phyloP scores from a whole-genome alignment of 2,329 filamentous ascomycete genomes.

The Zymoseptoria pseudotritici region DNA sequence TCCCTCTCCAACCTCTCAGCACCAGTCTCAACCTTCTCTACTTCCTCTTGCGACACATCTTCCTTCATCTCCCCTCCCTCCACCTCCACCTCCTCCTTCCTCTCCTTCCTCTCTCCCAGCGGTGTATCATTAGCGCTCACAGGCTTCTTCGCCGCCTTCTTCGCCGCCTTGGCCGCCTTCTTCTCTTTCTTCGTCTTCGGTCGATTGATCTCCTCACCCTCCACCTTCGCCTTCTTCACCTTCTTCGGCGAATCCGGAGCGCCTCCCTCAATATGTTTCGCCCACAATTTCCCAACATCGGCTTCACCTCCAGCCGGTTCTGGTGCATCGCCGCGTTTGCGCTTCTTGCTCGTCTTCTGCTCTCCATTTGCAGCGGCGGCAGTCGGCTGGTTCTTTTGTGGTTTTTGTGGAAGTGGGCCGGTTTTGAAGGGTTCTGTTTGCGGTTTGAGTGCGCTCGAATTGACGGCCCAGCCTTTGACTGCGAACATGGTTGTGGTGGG shows the following conservation, averaged over 20 bases:
- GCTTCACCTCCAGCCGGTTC: constrained; percentile 32
- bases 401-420: constrained; percentile 1
- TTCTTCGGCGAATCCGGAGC: constrained; percentile 28
- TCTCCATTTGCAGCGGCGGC: constrained; percentile 40
- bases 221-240: constrained; percentile 13
- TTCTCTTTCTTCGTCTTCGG: constrained; percentile 28
- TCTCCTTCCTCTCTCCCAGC: neutral
- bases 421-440: constrained; percentile 48
- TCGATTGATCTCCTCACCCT: constrained; percentile 19
- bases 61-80: neutral
- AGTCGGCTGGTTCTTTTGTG: constrained; percentile 11
- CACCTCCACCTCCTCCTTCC: neutral
- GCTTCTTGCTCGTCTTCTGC: constrained; percentile 42
- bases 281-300: constrained; percentile 74
- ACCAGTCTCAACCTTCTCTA: neutral
- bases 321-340: constrained; percentile 44
- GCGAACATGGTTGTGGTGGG: constrained; percentile 63
- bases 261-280: constrained; percentile 68
- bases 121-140: neutral
- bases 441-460: constrained; percentile 61
- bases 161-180: constrained; percentile 15
- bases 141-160: neutral
- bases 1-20: neutral
- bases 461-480: constrained; percentile 85
- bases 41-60: neutral